Percentiles rank a stretch among this genome's conserved stretches.
phyloP scores from a whole-genome alignment of 2,329 filamentous ascomycete species.

The Fusarium circinatum region DNA sequence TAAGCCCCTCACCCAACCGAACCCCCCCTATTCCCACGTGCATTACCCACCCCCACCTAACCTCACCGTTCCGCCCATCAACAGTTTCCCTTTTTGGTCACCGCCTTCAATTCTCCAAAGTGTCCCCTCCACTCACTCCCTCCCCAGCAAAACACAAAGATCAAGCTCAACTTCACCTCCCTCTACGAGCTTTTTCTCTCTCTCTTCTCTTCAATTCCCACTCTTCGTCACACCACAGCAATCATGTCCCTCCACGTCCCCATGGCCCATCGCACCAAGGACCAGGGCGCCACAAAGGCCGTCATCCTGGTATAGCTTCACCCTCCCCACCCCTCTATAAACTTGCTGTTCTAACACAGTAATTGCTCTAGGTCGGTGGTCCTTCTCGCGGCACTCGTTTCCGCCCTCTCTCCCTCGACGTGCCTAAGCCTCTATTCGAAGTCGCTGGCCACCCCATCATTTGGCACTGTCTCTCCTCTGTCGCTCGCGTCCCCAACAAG shows the following conservation, averaged over 20 bases:
- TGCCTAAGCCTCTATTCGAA: conserved; percentile 98
- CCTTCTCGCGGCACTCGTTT: conserved; percentile 96
- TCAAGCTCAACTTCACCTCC: conserved; percentile 26
- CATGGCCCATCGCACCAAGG: conserved; percentile 59
- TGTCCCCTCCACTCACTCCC: conserved; percentile 30
- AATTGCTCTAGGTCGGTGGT: conserved; percentile 78
- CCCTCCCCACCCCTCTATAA: neutral
- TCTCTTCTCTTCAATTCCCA: neutral
- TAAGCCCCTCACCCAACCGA: conserved; percentile 15
- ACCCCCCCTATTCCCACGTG: conserved; percentile 32
- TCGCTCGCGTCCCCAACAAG: conserved; percentile 85
- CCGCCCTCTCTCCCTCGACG: conserved; percentile 91
- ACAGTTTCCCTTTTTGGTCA: conserved; percentile 35
- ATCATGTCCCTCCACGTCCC: conserved; percentile 68
- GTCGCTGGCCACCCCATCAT: conserved; percentile 98
- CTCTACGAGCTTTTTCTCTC: conserved; percentile 13
- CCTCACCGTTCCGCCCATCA: conserved; percentile 10
- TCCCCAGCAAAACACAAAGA: conserved; percentile 4
- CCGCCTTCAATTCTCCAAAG: conserved; percentile 38
- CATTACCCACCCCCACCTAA: conserved; percentile 20
- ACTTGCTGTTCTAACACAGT: conserved; percentile 41
- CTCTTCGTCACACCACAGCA: neutral
- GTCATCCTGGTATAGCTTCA: conserved; percentile 80
- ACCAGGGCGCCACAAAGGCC: conserved; percentile 81
- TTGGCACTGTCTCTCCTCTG: conserved; percentile 93